These are phyloP conservation scores for Scedosporium minutisporum DNA, from an alignment of 2,329 filamentous ascomycete genomes.

Conservation along the genomic window DNA sequence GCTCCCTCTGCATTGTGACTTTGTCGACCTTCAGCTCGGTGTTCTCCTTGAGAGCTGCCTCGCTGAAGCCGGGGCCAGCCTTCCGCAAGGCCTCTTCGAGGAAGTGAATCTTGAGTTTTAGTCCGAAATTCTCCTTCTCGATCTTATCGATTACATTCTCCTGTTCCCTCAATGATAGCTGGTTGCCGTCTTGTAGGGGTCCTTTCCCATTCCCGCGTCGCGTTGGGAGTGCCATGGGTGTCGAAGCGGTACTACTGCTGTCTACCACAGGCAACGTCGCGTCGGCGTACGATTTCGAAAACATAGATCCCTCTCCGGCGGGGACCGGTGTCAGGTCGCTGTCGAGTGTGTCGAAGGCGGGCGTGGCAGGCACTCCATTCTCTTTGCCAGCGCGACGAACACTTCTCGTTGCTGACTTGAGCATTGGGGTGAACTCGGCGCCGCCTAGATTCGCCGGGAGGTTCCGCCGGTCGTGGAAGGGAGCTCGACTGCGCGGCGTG, in stretches of 20 bases:
- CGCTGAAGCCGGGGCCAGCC: conserved; percentile 79
- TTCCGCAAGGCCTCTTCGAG: conserved; percentile 84
- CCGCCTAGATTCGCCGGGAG: conserved; percentile 54
- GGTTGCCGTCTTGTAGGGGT: conserved; percentile 74
- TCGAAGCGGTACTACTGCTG: conserved; percentile 73
- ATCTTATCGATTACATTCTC: conserved; percentile 93
- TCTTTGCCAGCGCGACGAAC: conserved; percentile 55
- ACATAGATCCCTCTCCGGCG: conserved; percentile 61
- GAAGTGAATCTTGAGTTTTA: conserved; percentile 96
- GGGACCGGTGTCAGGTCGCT: conserved; percentile 70
- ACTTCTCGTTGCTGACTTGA: conserved; percentile 70
- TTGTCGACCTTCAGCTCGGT: conserved; percentile 92
- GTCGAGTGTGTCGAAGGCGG: conserved; percentile 55
- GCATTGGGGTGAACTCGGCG: conserved; percentile 85
- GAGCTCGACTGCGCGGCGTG: conserved; percentile 66
- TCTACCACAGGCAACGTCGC: conserved; percentile 66
- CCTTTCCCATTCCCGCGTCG: conserved; percentile 54
- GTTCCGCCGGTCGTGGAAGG: conserved; percentile 63
- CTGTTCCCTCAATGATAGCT: conserved; percentile 85
- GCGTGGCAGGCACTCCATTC: conserved; percentile 57
- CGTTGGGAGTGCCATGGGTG: conserved; percentile 64
- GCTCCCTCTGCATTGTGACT: conserved; percentile 78
- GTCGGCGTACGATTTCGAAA: conserved; percentile 52
- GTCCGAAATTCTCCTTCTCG: conserved; percentile 94
- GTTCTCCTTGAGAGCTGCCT: conserved; percentile 84